Percentiles rank a stretch among this genome's conserved stretches.
These are phyloP conservation scores for Styphnolobium japonicum DNA, from an alignment of 306 rosid genomes.

Conservation along the genomic window DNA sequence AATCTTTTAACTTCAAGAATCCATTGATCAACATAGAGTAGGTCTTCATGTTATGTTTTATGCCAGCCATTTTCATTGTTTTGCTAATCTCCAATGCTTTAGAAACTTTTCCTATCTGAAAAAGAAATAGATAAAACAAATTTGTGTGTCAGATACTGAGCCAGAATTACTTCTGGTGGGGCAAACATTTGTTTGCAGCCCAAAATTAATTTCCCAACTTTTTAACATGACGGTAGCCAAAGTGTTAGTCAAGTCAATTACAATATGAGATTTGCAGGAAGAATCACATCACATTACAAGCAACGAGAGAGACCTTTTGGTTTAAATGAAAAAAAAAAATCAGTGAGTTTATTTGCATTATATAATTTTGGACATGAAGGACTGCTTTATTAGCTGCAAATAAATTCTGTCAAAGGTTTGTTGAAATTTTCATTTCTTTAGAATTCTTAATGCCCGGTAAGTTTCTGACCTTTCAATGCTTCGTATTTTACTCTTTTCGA, in stretches of 20 bases:
- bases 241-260: neutral
- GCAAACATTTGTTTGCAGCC: neutral
- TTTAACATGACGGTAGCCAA: neutral
- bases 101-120: conserved; percentile 88
- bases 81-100: conserved; percentile 81
- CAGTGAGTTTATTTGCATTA: neutral
- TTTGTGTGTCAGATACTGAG: neutral
- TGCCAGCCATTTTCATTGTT: conserved; percentile 68
- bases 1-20: conserved; percentile 83
- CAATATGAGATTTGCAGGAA: neutral
- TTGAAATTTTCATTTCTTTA: too few relatives aligned
- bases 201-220: neutral
- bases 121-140: conserved; percentile 24
- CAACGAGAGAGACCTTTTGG: neutral
- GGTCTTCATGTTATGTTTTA: conserved; percentile 91
- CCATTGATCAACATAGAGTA: conserved; percentile 97
- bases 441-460: too few relatives aligned
- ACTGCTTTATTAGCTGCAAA: neutral
- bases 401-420: neutral
- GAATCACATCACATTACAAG: neutral
- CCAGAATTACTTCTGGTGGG: neutral
- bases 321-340: neutral
- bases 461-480: too few relatives aligned
- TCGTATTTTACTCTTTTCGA: too few relatives aligned
- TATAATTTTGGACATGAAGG: neutral